Evolutionary conservation across 805 yeast genomes (phyloP), one percentile per base, ranked within the genome.

Genomic region (Tetrapisispora pingtungensis): DNA sequence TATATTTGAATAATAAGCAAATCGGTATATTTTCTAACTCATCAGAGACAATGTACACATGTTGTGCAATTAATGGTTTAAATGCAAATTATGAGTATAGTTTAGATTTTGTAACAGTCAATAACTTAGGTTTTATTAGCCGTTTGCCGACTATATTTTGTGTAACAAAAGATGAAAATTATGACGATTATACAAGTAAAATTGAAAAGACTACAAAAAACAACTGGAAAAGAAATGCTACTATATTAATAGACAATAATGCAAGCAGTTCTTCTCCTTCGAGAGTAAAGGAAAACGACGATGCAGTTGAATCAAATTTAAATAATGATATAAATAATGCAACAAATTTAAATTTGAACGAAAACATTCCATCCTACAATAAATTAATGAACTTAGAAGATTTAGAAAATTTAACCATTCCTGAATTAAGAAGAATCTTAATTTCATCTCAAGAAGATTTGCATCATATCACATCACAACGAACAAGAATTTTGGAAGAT

Each of bases 381-480:
- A 52, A 49, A 31, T 41, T 61, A 28, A 57, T 61, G 7, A 49
- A 56, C 14, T 46, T 62, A 20, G 51, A 59, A 42, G 62, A 58
- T 43, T 40, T 61, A 42, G 64, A 61, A 27, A 39, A 50, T 32
- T 61, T 48, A 42, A 53, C 62, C 10, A 61, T 62, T 19, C 60
- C 55, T 3, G 64, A 61, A 44, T 46, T 61, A 49, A 61, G 62
- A 35, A 57, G 53, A 33, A 59, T 61, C 18, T 44, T 62, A 34
- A 56, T 59, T 4, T 58, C 62, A 43, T 54, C 64, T 1, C 66
- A 61, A 43, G 65, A 61, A 43, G 65, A 61, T 44, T 42, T 61
- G 45, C 67, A 61, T 44, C 60, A 59, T n/a, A 60, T 61, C 4
- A 44, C 61, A 10, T 47, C 53, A 14, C 63, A 59, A 36, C 58